Evolutionary conservation across 2,329 filamentous ascomycete genomes (phyloP).

Genomic region (Hawksworthiomyces lignivorus): DNA sequence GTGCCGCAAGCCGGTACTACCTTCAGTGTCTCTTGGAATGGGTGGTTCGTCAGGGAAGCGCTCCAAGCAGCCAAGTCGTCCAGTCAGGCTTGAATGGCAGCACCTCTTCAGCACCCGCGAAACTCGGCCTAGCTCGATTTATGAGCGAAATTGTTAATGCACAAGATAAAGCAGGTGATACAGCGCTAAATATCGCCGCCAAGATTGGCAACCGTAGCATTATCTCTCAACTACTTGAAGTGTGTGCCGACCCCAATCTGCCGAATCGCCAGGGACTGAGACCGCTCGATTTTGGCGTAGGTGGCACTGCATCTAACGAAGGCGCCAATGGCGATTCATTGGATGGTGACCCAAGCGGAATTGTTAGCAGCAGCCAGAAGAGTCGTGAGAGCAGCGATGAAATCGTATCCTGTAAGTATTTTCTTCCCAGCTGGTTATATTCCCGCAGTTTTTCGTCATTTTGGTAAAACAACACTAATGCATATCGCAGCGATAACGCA

Average conservation of each 20-base stretch:
- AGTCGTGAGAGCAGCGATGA: conserved; percentile 70
- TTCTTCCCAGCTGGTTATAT: background rate
- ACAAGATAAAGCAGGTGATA: conserved; percentile 89
- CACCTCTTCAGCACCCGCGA: conserved; percentile 37
- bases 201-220: conserved; percentile 90
- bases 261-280: conserved; percentile 82
- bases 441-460: background rate
- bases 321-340: conserved; percentile 33
- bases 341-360: conserved; percentile 35
- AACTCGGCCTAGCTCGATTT: conserved; percentile 83
- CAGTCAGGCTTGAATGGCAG: conserved; percentile 14
- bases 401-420: conserved; percentile 64
- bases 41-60: conserved; percentile 71
- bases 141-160: conserved; percentile 97
- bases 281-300: conserved; percentile 91
- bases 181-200: conserved; percentile 86
- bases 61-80: conserved; percentile 32
- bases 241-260: conserved; percentile 88
- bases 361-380: conserved; percentile 41
- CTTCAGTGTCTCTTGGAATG: conserved; percentile 91
- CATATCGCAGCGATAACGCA: conserved; percentile 72
- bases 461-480: no score
- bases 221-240: conserved; percentile 91
- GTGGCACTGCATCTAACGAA: conserved; percentile 50
- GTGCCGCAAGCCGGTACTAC: conserved; percentile 89